Evolutionary conservation across 257 asterid species (phyloP).

Genomic region (Solanum sejunctum): DNA sequence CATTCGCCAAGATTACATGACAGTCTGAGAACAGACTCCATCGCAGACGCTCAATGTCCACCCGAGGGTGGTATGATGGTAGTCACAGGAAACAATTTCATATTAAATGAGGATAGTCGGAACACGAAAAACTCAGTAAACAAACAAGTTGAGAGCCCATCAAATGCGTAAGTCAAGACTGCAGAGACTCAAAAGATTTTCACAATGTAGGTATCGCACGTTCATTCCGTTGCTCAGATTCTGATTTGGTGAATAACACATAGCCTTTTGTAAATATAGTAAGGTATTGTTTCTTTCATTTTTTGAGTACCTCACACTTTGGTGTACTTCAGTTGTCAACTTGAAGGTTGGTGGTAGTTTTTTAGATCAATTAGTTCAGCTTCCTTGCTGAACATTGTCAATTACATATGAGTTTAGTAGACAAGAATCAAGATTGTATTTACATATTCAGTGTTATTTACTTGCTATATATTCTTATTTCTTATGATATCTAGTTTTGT

Average conservation of each 20-base stretch:
- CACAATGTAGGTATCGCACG: background rate
- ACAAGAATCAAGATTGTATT: background rate
- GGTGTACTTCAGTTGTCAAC: background rate
- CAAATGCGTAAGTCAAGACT: slow-evolving; percentile 1
- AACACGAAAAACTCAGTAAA: slow-evolving; percentile 7
- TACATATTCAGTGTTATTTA: background rate
- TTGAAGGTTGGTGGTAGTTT: background rate
- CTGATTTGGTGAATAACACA: background rate
- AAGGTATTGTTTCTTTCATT: background rate
- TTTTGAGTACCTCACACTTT: background rate
- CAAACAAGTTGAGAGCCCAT: slow-evolving; percentile 34
- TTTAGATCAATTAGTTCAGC: background rate
- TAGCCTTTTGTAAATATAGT: background rate
- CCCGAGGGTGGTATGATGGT: slow-evolving; percentile 5
- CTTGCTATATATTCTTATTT: background rate
- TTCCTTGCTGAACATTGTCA: background rate
- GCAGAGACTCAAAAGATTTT: background rate
- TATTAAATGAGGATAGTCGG: slow-evolving; percentile 1
- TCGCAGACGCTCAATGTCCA: slow-evolving; percentile 7
- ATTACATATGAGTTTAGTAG: background rate
- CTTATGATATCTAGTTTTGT: too few species aligned
- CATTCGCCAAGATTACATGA: slow-evolving; percentile 15
- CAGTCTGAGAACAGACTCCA: slow-evolving; percentile 13
- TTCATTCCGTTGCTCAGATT: background rate
- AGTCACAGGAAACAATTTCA: slow-evolving; percentile 6